A percentile compares a stretch with the other conserved stretches of the same genome.
These are phyloP conservation scores for Cryptococcus sp. DNA, from an alignment of 1,284 basidiomycete species.

Conservation along the genomic window DNA sequence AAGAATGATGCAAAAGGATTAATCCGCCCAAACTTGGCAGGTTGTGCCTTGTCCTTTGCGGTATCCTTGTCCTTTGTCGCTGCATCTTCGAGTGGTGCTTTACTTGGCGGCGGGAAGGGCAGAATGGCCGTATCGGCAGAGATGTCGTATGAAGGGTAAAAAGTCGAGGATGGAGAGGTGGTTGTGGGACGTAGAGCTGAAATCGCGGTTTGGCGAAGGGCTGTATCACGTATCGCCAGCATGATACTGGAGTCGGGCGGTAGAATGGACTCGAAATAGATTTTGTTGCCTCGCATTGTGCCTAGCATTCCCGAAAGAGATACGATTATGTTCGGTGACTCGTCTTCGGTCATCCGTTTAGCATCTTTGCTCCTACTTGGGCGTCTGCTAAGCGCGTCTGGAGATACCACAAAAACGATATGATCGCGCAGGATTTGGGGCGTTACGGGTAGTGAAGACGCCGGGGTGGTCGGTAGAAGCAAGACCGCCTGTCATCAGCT, in stretches of 20 bases:
- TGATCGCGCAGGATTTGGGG: constrained; percentile 75
- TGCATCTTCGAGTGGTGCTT: constrained; percentile 10
- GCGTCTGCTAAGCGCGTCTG: constrained; percentile 3
- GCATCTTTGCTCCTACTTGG: background rate
- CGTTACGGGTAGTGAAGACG: constrained; percentile 54
- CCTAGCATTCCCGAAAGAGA: constrained; percentile 78
- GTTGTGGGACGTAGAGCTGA: constrained; percentile 32
- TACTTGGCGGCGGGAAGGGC: constrained; percentile 59
- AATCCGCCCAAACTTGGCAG: constrained; percentile 30
- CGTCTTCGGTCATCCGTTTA: background rate
- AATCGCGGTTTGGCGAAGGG: constrained; percentile 50
- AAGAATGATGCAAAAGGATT: constrained; percentile 46
- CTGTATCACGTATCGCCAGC: constrained; percentile 56
- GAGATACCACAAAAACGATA: constrained; percentile 53
- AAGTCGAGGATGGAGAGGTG: constrained; percentile 20
- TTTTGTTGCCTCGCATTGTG: constrained; percentile 48
- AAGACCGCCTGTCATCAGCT: constrained; percentile 60
- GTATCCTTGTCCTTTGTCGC: constrained; percentile 13
- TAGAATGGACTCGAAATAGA: constrained; percentile 45
- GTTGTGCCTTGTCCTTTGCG: constrained; percentile 17
- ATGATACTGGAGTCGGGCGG: constrained; percentile 60
- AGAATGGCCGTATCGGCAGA: constrained; percentile 56
- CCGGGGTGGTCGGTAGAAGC: constrained; percentile 64
- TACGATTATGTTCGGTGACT: constrained; percentile 53
- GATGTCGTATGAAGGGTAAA: constrained; percentile 58